Evolutionary conservation across 495 filamentous ascomycete species (phyloP).

Genomic region (Aspergillus homomorphus): DNA sequence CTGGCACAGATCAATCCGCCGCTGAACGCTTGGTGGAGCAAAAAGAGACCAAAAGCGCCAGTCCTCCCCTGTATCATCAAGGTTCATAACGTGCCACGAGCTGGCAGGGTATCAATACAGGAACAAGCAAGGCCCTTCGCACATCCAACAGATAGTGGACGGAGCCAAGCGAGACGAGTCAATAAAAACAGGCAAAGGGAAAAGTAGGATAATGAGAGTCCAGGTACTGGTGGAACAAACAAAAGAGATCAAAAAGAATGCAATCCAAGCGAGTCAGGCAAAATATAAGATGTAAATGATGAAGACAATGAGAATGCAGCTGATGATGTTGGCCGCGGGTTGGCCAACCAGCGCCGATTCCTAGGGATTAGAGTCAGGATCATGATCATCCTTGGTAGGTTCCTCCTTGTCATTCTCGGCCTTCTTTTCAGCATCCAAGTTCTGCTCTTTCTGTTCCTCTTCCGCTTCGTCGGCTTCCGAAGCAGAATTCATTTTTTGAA

Average conservation of each 20-base stretch:
- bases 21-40: background rate
- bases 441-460: constrained; percentile 2
- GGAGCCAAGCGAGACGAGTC: constrained; percentile 1
- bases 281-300: constrained; percentile 4
- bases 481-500: constrained; percentile 9
- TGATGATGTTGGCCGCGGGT: background rate
- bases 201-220: background rate
- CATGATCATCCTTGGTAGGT: constrained; percentile 1
- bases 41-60: background rate
- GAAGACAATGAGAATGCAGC: background rate
- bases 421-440: background rate
- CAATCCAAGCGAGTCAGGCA: background rate
- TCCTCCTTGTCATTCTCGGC: constrained; percentile 9
- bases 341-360: constrained; percentile 1
- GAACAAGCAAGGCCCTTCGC: constrained; percentile 11
- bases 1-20: background rate
- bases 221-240: background rate
- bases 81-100: constrained; percentile 24
- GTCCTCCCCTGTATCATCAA: constrained; percentile 19
- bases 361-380: constrained; percentile 1
- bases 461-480: constrained; percentile 7
- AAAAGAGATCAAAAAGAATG: constrained; percentile 5
- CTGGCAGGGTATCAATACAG: constrained; percentile 28
- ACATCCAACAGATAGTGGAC: background rate
- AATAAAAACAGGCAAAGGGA: constrained; percentile 1